Percentiles rank a stretch among this genome's conserved stretches.
These are phyloP conservation scores for Aspergillus chevalieri DNA, from an alignment of 2,329 filamentous ascomycete species.

Conservation along the genomic window DNA sequence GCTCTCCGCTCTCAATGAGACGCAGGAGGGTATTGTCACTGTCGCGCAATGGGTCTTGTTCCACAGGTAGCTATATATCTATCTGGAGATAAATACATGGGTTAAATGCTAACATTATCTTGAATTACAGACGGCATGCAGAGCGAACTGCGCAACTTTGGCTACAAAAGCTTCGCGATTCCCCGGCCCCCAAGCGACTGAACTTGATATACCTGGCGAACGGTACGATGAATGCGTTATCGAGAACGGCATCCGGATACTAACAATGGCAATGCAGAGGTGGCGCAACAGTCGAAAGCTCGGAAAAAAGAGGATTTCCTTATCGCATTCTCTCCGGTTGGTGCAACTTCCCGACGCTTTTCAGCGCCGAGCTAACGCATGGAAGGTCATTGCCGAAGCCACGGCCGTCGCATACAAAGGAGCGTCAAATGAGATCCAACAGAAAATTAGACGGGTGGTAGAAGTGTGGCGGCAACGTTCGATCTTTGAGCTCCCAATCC, in stretches of 20 bases:
- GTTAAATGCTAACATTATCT: slow-evolving; percentile 10
- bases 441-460: slow-evolving; percentile 78
- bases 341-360: slow-evolving; percentile 10
- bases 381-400: slow-evolving; percentile 76
- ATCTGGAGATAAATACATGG: background rate
- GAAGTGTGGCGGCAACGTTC: slow-evolving; percentile 86
- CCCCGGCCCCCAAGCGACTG: slow-evolving; percentile 74
- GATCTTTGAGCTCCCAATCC: slow-evolving; percentile 77
- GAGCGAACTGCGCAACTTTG: slow-evolving; percentile 87
- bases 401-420: slow-evolving; percentile 85
- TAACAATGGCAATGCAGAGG: slow-evolving; percentile 55
- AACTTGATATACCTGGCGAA: slow-evolving; percentile 94
- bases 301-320: slow-evolving; percentile 90
- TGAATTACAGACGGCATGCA: slow-evolving; percentile 67
- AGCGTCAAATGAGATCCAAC: slow-evolving; percentile 75
- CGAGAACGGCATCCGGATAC: slow-evolving; percentile 4
- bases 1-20: slow-evolving; percentile 91
- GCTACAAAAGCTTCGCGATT: slow-evolving; percentile 84
- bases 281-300: slow-evolving; percentile 91
- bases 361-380: slow-evolving; percentile 9
- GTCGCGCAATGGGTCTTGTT: slow-evolving; percentile 99
- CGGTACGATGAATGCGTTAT: slow-evolving; percentile 49
- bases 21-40: slow-evolving; percentile 91
- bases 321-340: slow-evolving; percentile 73
- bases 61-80: slow-evolving; percentile 61